Base-by-base conservation (phyloP, 2,329 filamentous ascomycete genomes). In the Nemania bipapillata region DNA sequence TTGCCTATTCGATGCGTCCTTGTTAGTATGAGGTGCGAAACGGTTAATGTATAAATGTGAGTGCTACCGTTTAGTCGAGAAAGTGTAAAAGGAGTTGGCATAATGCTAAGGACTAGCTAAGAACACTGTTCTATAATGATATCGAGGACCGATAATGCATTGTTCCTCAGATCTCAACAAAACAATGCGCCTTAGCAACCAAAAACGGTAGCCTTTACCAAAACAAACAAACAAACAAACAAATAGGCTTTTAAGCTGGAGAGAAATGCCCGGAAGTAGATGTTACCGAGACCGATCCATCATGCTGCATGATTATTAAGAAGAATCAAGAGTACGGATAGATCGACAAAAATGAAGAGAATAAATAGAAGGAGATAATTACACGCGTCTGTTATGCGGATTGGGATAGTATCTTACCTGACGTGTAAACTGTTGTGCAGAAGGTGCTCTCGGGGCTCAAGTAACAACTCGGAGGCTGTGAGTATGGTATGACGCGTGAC, bases 381-480 rank as follows among this genome's bases (percentile, higher is more conserved):
- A 15, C 22, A 12, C 2, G 15, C 26, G 4, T 9, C 26, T 35
- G 26, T 12, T 1, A 17, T 8, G 4, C n/a, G n/a, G n/a, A n/a
- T n/a, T n/a, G n/a, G n/a, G n/a, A n/a, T n/a, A n/a, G n/a, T n/a
- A 45, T 60, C 63, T 65, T 58, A 65, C 63, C 55, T 65, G 20
- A 20, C 57, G 24, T 45, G 15, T 45, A n/a, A 45, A 15, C 15
- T 49, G 22, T 15, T 20, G 20, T 24, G 20, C 47, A n/a, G 4
- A 20, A 15, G 28, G 24, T 5, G 35, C n/a, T 42, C 24, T 32
- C 47, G 15, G 15, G 17, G 40, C 12, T n/a, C 15, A 45, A 45
- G 40, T n/a, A n/a, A n/a, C n/a, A n/a, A n/a, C n/a, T n/a, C n/a
- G n/a, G n/a, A n/a, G n/a, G n/a, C n/a, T n/a, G n/a, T n/a, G n/a